Evolutionary conservation across 2,329 filamentous ascomycete species (phyloP).

Genomic region (Emergomyces africanus): DNA sequence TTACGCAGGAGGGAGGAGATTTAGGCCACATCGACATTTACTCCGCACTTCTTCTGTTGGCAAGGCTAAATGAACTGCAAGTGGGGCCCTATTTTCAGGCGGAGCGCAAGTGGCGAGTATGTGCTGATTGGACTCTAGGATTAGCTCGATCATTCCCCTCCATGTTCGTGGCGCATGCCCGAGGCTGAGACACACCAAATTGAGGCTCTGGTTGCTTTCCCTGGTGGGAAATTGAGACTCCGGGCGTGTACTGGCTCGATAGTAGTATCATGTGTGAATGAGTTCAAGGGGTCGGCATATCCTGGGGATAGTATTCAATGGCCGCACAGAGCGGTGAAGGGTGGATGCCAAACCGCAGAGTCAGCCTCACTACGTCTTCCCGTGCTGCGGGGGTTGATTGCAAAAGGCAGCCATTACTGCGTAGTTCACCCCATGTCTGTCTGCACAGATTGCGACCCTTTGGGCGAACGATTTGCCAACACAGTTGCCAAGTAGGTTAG

Average conservation of each 20-base stretch:
- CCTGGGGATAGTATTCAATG: neutral
- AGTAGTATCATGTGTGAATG: neutral
- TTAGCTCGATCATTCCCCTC: neutral
- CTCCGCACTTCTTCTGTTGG: neutral
- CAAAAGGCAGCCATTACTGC: neutral
- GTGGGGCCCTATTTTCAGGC: neutral
- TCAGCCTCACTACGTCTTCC: neutral
- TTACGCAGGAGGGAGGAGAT: no score
- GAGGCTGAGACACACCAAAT: neutral
- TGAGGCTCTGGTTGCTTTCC: neutral
- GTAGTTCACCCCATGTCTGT: neutral
- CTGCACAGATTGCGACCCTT: neutral
- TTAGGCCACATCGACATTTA: no score
- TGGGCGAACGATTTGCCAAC: neutral
- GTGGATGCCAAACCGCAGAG: neutral
- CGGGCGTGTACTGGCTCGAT: neutral
- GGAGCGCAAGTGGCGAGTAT: neutral
- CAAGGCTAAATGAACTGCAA: neutral
- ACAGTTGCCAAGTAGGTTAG: neutral
- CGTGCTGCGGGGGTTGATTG: neutral
- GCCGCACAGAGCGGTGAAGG: neutral
- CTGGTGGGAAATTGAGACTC: neutral
- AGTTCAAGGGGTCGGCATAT: neutral
- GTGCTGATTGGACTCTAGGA: neutral
- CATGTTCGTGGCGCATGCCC: neutral